Evolutionary conservation across 805 yeast species (phyloP), one percentile per base, ranked within the genome.

Genomic region (Schizosaccharomyces cryophilus): DNA sequence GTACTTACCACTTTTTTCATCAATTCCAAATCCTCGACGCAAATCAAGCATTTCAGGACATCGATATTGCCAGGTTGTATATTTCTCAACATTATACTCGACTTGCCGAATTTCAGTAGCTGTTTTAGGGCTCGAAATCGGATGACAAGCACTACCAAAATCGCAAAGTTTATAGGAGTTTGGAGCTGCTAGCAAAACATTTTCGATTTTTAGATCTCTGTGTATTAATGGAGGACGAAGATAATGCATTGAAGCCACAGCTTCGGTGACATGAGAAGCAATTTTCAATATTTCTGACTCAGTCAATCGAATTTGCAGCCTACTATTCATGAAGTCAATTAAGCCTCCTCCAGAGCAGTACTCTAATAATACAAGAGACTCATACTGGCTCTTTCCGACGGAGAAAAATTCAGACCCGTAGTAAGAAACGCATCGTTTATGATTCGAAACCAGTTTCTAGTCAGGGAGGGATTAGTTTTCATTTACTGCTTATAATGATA

Each of bases 41-140:
- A 89, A 76, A 71, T 90, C 96, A 62, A 90, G 80, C 97, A 90
- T 93, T 69, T 90, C 98, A 0, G 98, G 98, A 0, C 94, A 77
- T 64, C 98, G 76, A 69, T 90, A 90, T 71, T 93, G 98, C 17
- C 95, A 95, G 3, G 98, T 90, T 0, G 98, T 90, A 68, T 90
- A 95, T 64, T 83, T 81, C 67, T 87, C 79, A 62, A 90, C 81
- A 69, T 90, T 96, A 62, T 86, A 84, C 42, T 89, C 73, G n/a
- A 78, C 69, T 64, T 83, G 85, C 69, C 84, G 84, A 69, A 84
- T 90, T 62, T 80, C 81, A 55, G 78, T 81, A 21, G 84, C 73
- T 42, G 60, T 56, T 40, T 35, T 56, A 6, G 38, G 62, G n/a
- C 47, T 24, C 60, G 60, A 47, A 1, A 56, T 56, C 0, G 83